These are phyloP conservation scores for Immersiporthe knoxdaviesiana DNA, from an alignment of 2,329 filamentous ascomycete genomes.

Conservation along the genomic window DNA sequence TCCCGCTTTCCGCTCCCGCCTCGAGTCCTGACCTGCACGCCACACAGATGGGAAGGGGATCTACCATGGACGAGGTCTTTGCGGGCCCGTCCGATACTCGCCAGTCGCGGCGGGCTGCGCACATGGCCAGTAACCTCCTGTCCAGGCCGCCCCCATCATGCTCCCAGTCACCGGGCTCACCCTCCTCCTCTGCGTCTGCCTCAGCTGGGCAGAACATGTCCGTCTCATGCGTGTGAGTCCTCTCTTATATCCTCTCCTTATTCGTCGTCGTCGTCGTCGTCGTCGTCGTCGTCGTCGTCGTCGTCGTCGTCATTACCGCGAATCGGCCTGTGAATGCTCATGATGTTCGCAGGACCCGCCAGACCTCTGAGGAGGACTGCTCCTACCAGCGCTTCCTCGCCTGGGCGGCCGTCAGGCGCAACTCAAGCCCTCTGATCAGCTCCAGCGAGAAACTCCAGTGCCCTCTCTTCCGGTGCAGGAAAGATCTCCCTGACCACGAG, in stretches of 20 bases:
- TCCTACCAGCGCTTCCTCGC: conserved; percentile 58
- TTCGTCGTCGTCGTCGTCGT: no score
- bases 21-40: neutral
- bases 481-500: conserved; percentile 55
- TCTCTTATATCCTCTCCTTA: neutral
- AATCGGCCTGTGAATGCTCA: neutral
- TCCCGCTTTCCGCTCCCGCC: neutral
- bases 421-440: conserved; percentile 52
- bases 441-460: conserved; percentile 54
- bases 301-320: neutral
- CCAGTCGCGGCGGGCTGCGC: conserved; percentile 11
- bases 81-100: conserved; percentile 24
- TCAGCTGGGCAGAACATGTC: conserved; percentile 15
- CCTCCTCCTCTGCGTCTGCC: conserved; percentile 12
- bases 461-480: conserved; percentile 55
- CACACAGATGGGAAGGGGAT: conserved; percentile 24
- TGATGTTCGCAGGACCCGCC: conserved; percentile 44
- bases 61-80: conserved; percentile 19
- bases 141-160: conserved; percentile 3
- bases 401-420: conserved; percentile 60
- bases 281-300: neutral
- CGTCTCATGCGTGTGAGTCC: conserved; percentile 28
- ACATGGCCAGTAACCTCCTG: neutral
- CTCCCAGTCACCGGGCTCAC: conserved; percentile 16
- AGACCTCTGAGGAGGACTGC: conserved; percentile 52